Conservation (phyloP, 148 eudicot genomes). For the Hydrangea macrophylla region DNA sequence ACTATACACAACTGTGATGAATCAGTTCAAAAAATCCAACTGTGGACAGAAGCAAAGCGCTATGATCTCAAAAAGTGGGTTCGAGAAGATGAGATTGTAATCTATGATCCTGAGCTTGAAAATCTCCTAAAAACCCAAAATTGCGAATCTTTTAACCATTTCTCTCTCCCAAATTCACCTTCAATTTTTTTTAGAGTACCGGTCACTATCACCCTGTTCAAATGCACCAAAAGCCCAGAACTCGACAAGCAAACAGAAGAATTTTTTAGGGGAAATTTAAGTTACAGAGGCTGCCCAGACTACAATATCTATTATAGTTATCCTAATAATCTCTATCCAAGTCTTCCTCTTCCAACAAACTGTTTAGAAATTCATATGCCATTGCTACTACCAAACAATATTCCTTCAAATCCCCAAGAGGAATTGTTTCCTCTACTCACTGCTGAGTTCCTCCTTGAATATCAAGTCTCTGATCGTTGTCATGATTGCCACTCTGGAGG, state of each 20-base stretch:
- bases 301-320: slow-evolving; percentile 6
- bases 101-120: too few species aligned
- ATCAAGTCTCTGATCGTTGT: not conserved
- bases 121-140: too few species aligned
- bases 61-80: too few species aligned
- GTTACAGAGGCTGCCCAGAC: not conserved
- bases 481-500: not conserved
- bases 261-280: not conserved
- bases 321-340: not conserved
- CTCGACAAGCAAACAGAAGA: not conserved
- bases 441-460: not conserved
- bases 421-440: not conserved
- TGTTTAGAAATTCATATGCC: not conserved
- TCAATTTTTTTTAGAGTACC: slow-evolving; percentile 6
- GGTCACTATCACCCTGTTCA: slow-evolving; percentile 21
- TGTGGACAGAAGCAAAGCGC: too few species aligned
- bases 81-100: too few species aligned
- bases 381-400: not conserved
- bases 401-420: not conserved
- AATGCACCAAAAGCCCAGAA: not conserved
- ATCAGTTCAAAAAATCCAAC: too few species aligned
- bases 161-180: slow-evolving; percentile 15
- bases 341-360: not conserved
- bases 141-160: too few species aligned
- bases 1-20: slow-evolving; percentile 30